These are phyloP conservation scores for Asterophora lycoperdoides DNA, from an alignment of 768 basidiomycete species.

Conservation along the genomic window DNA sequence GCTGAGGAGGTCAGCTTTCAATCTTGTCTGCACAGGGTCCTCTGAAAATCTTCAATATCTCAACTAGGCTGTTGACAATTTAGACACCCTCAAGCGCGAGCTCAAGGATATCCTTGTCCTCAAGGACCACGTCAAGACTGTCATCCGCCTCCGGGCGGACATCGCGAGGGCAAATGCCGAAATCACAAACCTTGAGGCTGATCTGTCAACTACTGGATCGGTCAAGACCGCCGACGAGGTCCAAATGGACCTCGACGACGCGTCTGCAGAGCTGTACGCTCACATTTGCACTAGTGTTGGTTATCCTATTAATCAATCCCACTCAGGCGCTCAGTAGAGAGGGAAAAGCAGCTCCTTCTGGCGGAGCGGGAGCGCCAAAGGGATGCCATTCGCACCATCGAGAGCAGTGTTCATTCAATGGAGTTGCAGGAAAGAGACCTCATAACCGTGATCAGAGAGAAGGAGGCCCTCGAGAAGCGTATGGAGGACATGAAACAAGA, in stretches of 20 bases:
- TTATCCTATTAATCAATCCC: neutral
- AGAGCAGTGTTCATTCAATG: constrained; percentile 59
- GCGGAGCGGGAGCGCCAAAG: constrained; percentile 62
- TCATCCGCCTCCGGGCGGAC: constrained; percentile 58
- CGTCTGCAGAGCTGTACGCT: constrained; percentile 64
- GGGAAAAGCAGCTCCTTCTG: constrained; percentile 52
- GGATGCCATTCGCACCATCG: constrained; percentile 45
- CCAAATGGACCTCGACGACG: constrained; percentile 64
- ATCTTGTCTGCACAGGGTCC: constrained; percentile 1
- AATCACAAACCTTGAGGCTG: constrained; percentile 57
- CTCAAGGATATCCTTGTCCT: constrained; percentile 56
- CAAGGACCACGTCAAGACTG: constrained; percentile 56
- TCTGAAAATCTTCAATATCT: neutral
- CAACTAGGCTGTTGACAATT: constrained; percentile 46
- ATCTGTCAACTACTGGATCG: constrained; percentile 69
- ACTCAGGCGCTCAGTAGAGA: constrained; percentile 58
- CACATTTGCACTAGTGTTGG: neutral
- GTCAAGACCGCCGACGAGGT: constrained; percentile 83
- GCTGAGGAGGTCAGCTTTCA: constrained; percentile 57
- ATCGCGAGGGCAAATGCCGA: constrained; percentile 58
- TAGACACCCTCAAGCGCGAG: constrained; percentile 53
- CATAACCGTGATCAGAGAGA: constrained; percentile 55
- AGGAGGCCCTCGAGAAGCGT: constrained; percentile 48
- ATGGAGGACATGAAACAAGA: constrained; percentile 59
- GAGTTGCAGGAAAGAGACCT: constrained; percentile 59